Base-by-base conservation (phyloP, 192 early-diverging fungal species). In the Allomyces javanicus region DNA sequence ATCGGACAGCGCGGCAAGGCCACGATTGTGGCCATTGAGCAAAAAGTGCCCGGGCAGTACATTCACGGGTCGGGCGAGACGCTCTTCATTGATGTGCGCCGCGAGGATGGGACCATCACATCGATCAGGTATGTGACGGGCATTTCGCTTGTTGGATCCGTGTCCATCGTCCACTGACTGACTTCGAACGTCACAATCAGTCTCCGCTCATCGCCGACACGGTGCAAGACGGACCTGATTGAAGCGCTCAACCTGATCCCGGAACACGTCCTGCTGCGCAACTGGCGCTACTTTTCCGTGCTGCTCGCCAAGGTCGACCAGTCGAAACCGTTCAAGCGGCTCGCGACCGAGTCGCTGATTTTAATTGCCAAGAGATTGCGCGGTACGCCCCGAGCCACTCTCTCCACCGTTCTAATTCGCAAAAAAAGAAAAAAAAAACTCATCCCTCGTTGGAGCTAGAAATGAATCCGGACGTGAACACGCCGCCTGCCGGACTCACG, bases 261-360 rank as follows among this genome's bases (percentile, higher is more conserved):
- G 3, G 50, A 14, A n/a, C 21, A 14, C 17, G 50, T 58, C 3
- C 50, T 58, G 50, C 2, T n/a, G 17, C 17, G 50, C 50, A 58
- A 58, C 50, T 58, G 50, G 50, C 50, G 50, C 17, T 58, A 58
- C 50, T 58, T 58, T 58, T 58, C 50, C 1, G 21, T 58, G 17
- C 12, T 58, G 17, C 50, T 58, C 17, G 50, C 50, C 50, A 58
- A 58, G 50, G 21, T 58, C 50, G 50, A 58, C 50, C 50, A 58
- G 50, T 58, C 50, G 17, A 58, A 58, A n/a, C 50, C 50, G 50
- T 58, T 58, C 50, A 58, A 58, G 50, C 50, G 50, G 50, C 50
- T 58, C 3, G 50, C 50, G 50, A 21, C 50, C 3, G 50, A 14
- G 50, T n/a, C 12, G 3, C 21, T 58, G 50, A n/a, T n/a, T 14